Conservation (phyloP, 768 basidiomycete species). For the Astraeus odoratus region DNA sequence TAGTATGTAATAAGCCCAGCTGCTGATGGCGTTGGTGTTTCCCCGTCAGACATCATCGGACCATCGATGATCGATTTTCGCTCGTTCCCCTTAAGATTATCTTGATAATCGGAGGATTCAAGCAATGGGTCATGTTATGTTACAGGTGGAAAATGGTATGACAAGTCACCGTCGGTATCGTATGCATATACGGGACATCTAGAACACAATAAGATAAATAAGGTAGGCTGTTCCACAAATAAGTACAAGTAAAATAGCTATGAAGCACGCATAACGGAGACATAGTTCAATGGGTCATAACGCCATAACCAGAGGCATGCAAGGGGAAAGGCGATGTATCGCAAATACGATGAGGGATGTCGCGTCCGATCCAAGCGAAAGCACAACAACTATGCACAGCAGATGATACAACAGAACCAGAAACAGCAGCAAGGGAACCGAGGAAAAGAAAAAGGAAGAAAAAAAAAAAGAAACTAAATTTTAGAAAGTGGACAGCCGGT, state of each 20-base stretch:
- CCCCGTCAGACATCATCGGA: no score
- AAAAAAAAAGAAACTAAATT: slow-evolving; percentile 4
- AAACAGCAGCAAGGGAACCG: slow-evolving; percentile 1
- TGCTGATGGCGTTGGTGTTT: no score
- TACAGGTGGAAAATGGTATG: background rate
- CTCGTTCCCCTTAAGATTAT: no score
- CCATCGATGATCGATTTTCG: no score
- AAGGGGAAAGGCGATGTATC: background rate
- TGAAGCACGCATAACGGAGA: slow-evolving; percentile 1
- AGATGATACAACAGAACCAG: slow-evolving; percentile 7
- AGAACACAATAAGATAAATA: slow-evolving; percentile 2
- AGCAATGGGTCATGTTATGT: background rate
- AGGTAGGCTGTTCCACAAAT: background rate
- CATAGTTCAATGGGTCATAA: background rate
- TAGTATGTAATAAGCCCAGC: no score
- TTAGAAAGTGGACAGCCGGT: slow-evolving; percentile 56
- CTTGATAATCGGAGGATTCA: background rate
- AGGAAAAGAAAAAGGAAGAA: slow-evolving; percentile 5
- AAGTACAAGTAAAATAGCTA: slow-evolving; percentile 1
- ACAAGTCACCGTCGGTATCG: background rate
- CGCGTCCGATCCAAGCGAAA: background rate
- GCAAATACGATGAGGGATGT: background rate
- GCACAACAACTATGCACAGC: slow-evolving; percentile 2
- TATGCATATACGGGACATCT: slow-evolving; percentile 1
- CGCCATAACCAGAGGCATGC: background rate